Evolutionary conservation across 495 filamentous ascomycete species (phyloP).

Genomic region (Lasiosphaeriaceae sp.): DNA sequence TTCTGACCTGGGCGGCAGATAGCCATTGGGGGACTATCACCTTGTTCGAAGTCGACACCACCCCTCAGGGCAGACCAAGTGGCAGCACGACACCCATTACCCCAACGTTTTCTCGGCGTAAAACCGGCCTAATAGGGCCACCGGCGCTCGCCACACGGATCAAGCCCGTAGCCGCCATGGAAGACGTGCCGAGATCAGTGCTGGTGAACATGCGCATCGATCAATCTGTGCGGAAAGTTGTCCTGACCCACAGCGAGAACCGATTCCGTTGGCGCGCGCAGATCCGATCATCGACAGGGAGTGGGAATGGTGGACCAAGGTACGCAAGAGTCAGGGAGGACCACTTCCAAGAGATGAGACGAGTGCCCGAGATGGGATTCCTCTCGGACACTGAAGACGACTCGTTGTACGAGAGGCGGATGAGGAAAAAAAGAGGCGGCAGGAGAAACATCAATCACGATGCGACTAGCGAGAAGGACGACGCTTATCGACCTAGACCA

Average conservation of each 20-base stretch:
- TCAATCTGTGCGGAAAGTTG: conserved; percentile 6
- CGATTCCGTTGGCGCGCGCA: conserved; percentile 10
- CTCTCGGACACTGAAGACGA: neutral
- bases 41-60: conserved; percentile 9
- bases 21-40: conserved; percentile 10
- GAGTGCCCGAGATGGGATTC: neutral
- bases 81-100: neutral
- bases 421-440: neutral
- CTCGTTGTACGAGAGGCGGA: neutral
- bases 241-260: neutral
- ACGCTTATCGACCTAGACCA: too few species aligned
- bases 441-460: too few species aligned
- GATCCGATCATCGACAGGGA: neutral
- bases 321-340: too few species aligned
- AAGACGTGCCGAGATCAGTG: conserved; percentile 13
- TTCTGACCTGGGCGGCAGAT: conserved; percentile 14
- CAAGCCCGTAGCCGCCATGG: conserved; percentile 13
- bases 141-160: neutral
- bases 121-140: too few species aligned
- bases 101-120: neutral
- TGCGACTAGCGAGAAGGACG: too few species aligned
- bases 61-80: neutral
- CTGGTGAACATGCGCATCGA: conserved; percentile 11
- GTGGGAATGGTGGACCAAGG: too few species aligned
- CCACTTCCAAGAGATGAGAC: too few species aligned